Evolutionary conservation across 192 early-diverging fungal genomes (phyloP).

Genomic region (Thoreauomyces humboldtii): DNA sequence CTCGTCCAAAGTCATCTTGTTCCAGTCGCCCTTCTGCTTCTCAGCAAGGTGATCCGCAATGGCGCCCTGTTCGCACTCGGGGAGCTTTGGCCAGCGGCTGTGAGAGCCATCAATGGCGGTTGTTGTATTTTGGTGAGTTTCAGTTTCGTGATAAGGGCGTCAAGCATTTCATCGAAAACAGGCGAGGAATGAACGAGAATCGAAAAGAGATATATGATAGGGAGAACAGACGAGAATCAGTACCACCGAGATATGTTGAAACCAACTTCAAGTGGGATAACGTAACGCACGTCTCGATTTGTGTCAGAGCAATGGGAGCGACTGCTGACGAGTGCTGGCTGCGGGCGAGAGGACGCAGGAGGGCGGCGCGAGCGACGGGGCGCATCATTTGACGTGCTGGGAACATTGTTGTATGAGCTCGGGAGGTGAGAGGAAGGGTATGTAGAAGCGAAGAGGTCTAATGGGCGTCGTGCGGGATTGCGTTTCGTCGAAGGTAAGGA

Average conservation of each 20-base stretch:
- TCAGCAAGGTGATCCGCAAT: constrained; percentile 76
- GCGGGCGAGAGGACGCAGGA: not conserved
- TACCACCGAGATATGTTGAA: not conserved
- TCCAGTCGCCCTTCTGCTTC: constrained; percentile 95
- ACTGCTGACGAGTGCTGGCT: constrained; percentile 2
- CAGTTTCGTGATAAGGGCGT: too few relatives aligned
- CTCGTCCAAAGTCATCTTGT: constrained; percentile 83
- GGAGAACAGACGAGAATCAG: not conserved
- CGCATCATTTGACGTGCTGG: not conserved
- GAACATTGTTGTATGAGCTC: not conserved
- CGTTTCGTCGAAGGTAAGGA: too few relatives aligned
- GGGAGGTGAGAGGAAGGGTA: too few relatives aligned
- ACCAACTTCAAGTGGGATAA: not conserved
- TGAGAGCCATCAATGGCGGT: constrained; percentile 4
- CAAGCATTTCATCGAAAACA: too few relatives aligned
- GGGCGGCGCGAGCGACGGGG: not conserved
- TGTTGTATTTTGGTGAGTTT: not conserved
- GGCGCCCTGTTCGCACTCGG: constrained; percentile 77
- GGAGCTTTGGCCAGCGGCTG: constrained; percentile 64
- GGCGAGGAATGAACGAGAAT: too few relatives aligned
- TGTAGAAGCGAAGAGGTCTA: too few relatives aligned
- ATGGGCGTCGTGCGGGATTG: too few relatives aligned
- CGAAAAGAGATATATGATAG: not conserved
- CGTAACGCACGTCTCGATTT: constrained; percentile 9
- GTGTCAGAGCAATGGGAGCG: constrained; percentile 20